Evolutionary conservation across 1,284 basidiomycete genomes (phyloP).

Genomic region (Austroboletus olivaceoglutinosus): DNA sequence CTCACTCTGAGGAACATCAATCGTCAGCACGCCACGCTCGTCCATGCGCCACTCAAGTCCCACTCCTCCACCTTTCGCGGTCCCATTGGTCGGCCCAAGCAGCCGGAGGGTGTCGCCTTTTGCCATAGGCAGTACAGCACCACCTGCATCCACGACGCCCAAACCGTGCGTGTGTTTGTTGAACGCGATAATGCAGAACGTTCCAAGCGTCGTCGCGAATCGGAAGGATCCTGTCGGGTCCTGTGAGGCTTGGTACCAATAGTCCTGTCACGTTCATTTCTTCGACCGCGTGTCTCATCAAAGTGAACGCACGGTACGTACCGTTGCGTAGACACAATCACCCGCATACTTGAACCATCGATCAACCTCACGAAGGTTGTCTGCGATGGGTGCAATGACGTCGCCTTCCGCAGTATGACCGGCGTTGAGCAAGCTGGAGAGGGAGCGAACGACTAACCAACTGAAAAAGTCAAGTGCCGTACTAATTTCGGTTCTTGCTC

Average conservation of each 20-base stretch:
- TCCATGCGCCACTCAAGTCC: constrained; percentile 22
- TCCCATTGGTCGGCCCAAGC: constrained; percentile 33
- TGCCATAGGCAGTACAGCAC: constrained; percentile 40
- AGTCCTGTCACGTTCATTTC: constrained; percentile 29
- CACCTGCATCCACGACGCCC: constrained; percentile 40
- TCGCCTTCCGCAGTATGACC: constrained; percentile 55
- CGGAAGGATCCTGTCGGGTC: constrained; percentile 41
- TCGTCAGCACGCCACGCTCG: constrained; percentile 27
- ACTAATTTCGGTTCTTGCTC: constrained; percentile 58
- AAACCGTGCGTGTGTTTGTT: constrained; percentile 34
- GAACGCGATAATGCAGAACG: constrained; percentile 54
- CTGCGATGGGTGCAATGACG: constrained; percentile 46
- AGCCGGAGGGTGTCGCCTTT: constrained; percentile 43
- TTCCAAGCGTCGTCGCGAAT: constrained; percentile 48
- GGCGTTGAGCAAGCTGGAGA: constrained; percentile 48
- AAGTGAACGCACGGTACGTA: constrained; percentile 21
- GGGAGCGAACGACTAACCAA: background rate
- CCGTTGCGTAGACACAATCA: constrained; percentile 52
- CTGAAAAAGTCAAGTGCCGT: constrained; percentile 10
- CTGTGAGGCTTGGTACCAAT: constrained; percentile 44
- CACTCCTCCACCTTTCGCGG: background rate
- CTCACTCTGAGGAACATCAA: constrained; percentile 33
- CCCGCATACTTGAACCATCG: constrained; percentile 50
- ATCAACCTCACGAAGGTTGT: constrained; percentile 49
- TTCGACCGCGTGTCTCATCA: background rate